Evolutionary conservation across 2,329 filamentous ascomycete species (phyloP), one percentile per base, ranked within the genome.

Genomic region (Fonsecaea multimorphosa): DNA sequence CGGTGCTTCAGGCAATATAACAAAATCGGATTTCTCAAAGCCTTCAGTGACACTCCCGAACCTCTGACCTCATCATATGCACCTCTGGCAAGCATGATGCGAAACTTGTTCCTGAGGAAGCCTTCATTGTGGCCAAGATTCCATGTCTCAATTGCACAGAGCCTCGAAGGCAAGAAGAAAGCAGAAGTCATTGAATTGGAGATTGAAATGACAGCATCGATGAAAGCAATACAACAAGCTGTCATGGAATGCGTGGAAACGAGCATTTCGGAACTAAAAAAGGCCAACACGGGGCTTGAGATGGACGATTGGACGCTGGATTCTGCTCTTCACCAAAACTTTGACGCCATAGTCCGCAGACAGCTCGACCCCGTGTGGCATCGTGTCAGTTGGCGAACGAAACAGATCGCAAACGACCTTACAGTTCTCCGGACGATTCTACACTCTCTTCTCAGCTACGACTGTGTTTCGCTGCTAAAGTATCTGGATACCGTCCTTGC

Each of bases 291-390:
- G 0, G 93, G 93, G 1, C 82, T 99, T 6, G 94, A 98, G 72
- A 93, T 98, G 88, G 93, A 96, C 66, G 93, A 97, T 74, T 98
- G 94, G 94, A 97, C 92, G 57, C 83, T 97, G 19, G 94, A 98
- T 77, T 97, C 91, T 74, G 94, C 94, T 38, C 80, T 98, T 67
- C 90, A 97, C 71, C 91, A 90, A 74, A 96, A 93, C 73, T 99
- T 99, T 76, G 95, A 98, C 76, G 83, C 91, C 66, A 90, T 93
- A 62, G 88, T 99, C 58, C 86, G 94, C 68, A 86, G 93, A 64
- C 95, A 99, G 77, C 82, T 99, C 19, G 93, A 98, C 74, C 93
- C 94, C 3, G 93, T 98, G 65, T 99, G 95, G 95, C 95, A 99
- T 80, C 88, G 95, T 61, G 91, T 97, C 58, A 97, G 91, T 76